Evolutionary conservation across 2,329 filamentous ascomycete genomes (phyloP).

Genomic region (Orbilia javanica): DNA sequence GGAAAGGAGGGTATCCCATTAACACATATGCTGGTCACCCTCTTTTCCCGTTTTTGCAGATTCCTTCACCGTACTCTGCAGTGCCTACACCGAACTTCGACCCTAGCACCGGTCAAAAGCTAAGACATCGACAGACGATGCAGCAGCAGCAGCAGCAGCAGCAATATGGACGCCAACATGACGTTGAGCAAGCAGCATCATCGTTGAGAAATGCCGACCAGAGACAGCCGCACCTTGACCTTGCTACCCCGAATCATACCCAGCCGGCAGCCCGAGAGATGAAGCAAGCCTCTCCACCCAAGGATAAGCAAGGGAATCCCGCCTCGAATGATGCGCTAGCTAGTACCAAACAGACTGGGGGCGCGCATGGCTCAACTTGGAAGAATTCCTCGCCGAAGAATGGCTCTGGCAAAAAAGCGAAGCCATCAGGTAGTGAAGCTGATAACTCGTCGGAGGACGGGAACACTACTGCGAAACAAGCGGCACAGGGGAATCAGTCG

Average conservation of each 20-base stretch:
- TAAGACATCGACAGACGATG: conserved; percentile 44
- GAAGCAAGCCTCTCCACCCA: conserved; percentile 24
- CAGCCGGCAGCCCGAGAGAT: conserved; percentile 17
- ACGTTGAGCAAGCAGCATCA: conserved; percentile 40
- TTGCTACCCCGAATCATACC: conserved; percentile 45
- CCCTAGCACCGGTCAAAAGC: conserved; percentile 34
- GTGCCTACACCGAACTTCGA: conserved; percentile 36
- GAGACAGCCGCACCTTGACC: conserved; percentile 45
- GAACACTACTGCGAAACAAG: conserved; percentile 25
- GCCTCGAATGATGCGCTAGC: conserved; percentile 6
- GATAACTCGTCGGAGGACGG: conserved; percentile 54
- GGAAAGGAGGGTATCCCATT: conserved; percentile 40
- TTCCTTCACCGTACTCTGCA: conserved; percentile 26
- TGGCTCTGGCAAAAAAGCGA: conserved; percentile 44
- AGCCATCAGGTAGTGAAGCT: conserved; percentile 41
- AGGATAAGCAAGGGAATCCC: conserved; percentile 32
- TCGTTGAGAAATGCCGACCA: conserved; percentile 40
- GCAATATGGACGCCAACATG: conserved; percentile 44
- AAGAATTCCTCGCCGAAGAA: conserved; percentile 44
- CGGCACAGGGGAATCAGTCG: conserved; percentile 26
- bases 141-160: conserved; percentile 21
- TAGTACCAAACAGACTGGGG: conserved; percentile 30
- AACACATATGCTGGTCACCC: conserved; percentile 37
- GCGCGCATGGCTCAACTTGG: conserved; percentile 16
- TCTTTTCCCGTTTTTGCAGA: conserved; percentile 37